A percentile compares a stretch with the other conserved stretches of the same genome.
Conservation (phyloP, 306 rosid species). For the Begonia masoniana region DNA sequence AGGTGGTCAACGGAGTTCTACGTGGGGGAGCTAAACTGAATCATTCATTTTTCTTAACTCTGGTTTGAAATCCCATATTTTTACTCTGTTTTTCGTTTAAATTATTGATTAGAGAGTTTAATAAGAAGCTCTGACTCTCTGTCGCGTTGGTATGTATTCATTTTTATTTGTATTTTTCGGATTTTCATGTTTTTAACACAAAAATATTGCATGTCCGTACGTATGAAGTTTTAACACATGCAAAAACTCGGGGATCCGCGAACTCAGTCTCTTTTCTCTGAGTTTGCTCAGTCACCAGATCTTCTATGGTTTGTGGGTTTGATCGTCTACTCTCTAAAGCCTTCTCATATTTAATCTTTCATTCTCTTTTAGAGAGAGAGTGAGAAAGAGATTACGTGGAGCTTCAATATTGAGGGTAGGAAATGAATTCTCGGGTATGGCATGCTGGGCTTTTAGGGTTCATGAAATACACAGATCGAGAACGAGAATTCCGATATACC, state of each 20-base stretch:
- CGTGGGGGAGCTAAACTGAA: slow-evolving; percentile 54
- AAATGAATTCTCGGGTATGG: slow-evolving; percentile 84
- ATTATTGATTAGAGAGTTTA: slow-evolving; percentile 9
- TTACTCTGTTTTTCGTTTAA: slow-evolving; percentile 4
- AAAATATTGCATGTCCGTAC: slow-evolving; percentile 61
- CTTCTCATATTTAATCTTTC: too few relatives aligned
- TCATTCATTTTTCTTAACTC: slow-evolving; percentile 34
- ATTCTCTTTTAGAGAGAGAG: too few relatives aligned
- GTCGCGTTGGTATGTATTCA: slow-evolving; percentile 17
- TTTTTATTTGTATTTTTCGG: slow-evolving; percentile 28
- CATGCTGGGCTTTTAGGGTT: slow-evolving; percentile 95
- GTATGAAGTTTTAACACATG: slow-evolving; percentile 57
- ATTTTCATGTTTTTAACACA: slow-evolving; percentile 29
- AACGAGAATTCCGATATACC: slow-evolving; percentile 90
- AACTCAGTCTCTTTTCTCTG: slow-evolving; percentile 24
- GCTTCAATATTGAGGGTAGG: slow-evolving; percentile 42
- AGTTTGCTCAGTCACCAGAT: slow-evolving; percentile 18
- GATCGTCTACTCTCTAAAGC: too few relatives aligned
- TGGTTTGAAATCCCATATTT: slow-evolving; percentile 17
- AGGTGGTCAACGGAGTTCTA: slow-evolving; percentile 85
- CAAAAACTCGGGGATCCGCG: slow-evolving; percentile 74
- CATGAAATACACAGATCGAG: slow-evolving; percentile 63
- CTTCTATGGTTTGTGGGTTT: slow-evolving; percentile 29
- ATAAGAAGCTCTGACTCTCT: not conserved
- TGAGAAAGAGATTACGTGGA: slow-evolving; percentile 32